These are phyloP conservation scores for Agaricus sinodeliciosus DNA, from an alignment of 768 basidiomycete species.

Conservation along the genomic window DNA sequence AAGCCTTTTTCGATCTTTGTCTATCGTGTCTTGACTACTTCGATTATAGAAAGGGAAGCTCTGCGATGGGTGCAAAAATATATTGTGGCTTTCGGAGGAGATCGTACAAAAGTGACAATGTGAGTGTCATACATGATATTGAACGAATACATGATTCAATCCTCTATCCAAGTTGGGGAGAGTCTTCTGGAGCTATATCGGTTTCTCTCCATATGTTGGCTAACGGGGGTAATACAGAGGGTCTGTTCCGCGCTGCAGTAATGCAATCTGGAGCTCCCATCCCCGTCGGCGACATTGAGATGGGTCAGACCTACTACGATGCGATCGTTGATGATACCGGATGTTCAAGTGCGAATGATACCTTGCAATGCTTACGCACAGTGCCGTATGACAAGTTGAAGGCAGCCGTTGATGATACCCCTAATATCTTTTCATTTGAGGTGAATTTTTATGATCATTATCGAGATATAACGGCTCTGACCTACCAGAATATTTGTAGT, in stretches of 20 bases:
- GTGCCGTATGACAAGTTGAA: constrained; percentile 30
- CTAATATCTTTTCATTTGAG: constrained; percentile 33
- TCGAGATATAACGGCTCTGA: neutral
- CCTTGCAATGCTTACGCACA: constrained; percentile 32
- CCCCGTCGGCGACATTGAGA: constrained; percentile 34
- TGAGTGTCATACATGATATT: constrained; percentile 19
- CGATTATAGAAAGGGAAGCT: neutral
- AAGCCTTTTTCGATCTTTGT: constrained; percentile 15
- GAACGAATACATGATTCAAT: neutral
- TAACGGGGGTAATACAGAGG: constrained; percentile 37
- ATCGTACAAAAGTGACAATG: constrained; percentile 55
- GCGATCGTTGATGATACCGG: constrained; percentile 27
- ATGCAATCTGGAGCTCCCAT: constrained; percentile 46
- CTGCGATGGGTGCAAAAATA: constrained; percentile 52
- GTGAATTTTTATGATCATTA: constrained; percentile 14
- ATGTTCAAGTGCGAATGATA: constrained; percentile 27
- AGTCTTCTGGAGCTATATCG: constrained; percentile 47
- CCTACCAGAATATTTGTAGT: constrained; percentile 31
- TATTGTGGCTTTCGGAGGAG: constrained; percentile 58
- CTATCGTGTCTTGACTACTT: neutral
- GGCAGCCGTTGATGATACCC: constrained; percentile 32
- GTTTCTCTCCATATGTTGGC: constrained; percentile 44
- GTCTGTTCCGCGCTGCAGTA: constrained; percentile 41
- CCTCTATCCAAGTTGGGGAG: constrained; percentile 26
- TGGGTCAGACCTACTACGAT: constrained; percentile 42